These are phyloP conservation scores for Chaetomium globosum DNA, from an alignment of 2,329 filamentous ascomycete genomes.

Conservation along the genomic window DNA sequence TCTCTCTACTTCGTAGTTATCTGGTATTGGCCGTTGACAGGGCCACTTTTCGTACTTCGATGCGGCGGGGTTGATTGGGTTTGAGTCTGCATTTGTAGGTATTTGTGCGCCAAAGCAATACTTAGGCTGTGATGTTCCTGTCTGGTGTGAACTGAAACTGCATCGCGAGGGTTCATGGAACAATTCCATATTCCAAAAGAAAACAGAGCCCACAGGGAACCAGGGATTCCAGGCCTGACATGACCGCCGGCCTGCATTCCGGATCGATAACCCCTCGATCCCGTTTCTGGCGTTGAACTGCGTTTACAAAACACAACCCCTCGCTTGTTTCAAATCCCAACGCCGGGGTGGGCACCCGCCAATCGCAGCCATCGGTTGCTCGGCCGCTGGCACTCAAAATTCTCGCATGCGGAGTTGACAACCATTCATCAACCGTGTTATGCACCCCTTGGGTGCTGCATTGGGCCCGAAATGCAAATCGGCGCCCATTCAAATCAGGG, in stretches of 20 bases:
- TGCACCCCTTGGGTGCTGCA: conserved; percentile 30
- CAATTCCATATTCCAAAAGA: background rate
- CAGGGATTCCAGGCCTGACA: background rate
- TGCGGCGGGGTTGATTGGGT: no score
- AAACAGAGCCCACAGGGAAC: background rate
- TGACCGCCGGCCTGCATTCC: background rate
- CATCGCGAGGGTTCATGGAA: background rate
- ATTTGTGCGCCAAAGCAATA: no score
- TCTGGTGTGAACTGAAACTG: background rate
- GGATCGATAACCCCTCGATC: conserved; percentile 10
- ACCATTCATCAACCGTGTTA: conserved; percentile 38
- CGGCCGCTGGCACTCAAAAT: conserved; percentile 33
- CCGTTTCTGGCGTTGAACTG: conserved; percentile 24
- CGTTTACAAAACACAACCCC: conserved; percentile 33
- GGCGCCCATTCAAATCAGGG: conserved; percentile 36
- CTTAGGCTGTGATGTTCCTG: no score
- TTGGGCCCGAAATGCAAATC: conserved; percentile 33
- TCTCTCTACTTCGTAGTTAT: background rate
- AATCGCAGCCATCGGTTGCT: conserved; percentile 29
- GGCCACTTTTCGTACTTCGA: background rate
- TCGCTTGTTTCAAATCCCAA: conserved; percentile 42
- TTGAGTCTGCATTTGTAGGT: no score
- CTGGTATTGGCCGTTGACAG: background rate
- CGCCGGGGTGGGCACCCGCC: conserved; percentile 32
- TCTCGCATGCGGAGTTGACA: conserved; percentile 27